A percentile compares a stretch with the other conserved stretches of the same genome.
phyloP scores from a whole-genome alignment of 148 eudicot genomes.

The Suaeda aralocaspica region DNA sequence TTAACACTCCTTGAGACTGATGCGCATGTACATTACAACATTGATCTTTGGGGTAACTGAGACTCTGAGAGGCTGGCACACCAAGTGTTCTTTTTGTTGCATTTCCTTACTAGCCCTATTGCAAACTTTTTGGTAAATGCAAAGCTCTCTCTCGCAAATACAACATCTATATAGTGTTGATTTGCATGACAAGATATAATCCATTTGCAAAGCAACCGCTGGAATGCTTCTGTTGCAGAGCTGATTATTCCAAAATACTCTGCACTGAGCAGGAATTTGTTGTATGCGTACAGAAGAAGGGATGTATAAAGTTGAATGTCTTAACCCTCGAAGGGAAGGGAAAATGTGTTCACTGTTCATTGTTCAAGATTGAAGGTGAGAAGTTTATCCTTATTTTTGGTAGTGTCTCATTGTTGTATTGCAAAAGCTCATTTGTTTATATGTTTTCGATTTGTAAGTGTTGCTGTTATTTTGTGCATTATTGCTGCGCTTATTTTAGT shows the following conservation, averaged over 20 bases:
- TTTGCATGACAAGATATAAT: not conserved
- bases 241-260: not conserved
- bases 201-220: not conserved
- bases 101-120: conserved; percentile 10
- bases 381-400: not conserved
- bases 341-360: no score
- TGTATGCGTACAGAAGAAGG: conserved; percentile 21
- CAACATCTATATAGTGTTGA: conserved; percentile 2
- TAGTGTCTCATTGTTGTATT: not conserved
- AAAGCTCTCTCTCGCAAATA: conserved; percentile 18
- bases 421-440: not conserved
- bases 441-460: not conserved
- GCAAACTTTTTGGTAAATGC: conserved; percentile 1
- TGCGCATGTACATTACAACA: not conserved
- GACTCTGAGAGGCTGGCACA: conserved; percentile 4
- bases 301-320: conserved; percentile 8
- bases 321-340: not conserved
- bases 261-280: not conserved
- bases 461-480: no score
- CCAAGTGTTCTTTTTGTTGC: conserved; percentile 3
- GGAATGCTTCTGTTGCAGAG: not conserved
- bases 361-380: not conserved
- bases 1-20: conserved; percentile 49
- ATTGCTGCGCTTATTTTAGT: no score
- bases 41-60: not conserved